phyloP scores from a whole-genome alignment of 1,139 yeast genomes.

The Lodderomyces theae region DNA sequence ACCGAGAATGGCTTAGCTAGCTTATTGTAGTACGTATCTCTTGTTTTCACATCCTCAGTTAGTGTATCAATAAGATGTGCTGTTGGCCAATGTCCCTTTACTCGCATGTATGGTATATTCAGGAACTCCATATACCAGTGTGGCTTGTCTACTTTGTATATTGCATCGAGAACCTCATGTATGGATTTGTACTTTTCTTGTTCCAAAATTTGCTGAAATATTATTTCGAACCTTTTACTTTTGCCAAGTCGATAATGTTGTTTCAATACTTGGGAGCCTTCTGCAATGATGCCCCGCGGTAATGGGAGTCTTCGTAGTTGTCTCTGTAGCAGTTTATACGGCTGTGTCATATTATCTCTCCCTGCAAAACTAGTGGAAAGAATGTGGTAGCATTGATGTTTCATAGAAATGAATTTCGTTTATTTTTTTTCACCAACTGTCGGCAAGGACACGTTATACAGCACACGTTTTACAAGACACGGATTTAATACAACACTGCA shows the following conservation, averaged over 20 bases:
- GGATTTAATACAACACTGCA: too few relatives aligned
- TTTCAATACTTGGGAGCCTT: conserved; percentile 8
- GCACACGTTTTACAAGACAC: too few relatives aligned
- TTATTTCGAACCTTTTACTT: neutral
- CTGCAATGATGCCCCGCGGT: conserved; percentile 9
- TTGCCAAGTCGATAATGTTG: conserved; percentile 1
- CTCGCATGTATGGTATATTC: conserved; percentile 19
- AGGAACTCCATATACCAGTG: conserved; percentile 24
- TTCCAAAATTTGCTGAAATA: conserved; percentile 26
- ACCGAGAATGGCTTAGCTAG: conserved; percentile 11
- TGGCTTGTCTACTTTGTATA: conserved; percentile 23
- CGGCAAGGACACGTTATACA: too few relatives aligned
- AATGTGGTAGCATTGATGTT: neutral
- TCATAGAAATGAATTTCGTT: too few relatives aligned
- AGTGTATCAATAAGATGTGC: conserved; percentile 35
- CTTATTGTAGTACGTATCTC: neutral
- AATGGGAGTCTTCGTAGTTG: conserved; percentile 13
- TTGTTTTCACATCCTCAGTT: conserved; percentile 15
- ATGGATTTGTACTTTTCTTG: conserved; percentile 28
- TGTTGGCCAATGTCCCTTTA: conserved; percentile 35
- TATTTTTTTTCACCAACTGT: neutral
- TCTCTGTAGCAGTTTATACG: conserved; percentile 12
- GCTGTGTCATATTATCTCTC: neutral
- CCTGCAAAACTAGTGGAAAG: neutral
- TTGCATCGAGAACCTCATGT: conserved; percentile 25